Conservation (phyloP, 1,284 basidiomycete genomes). For the Papiliotrema terrestris region DNA sequence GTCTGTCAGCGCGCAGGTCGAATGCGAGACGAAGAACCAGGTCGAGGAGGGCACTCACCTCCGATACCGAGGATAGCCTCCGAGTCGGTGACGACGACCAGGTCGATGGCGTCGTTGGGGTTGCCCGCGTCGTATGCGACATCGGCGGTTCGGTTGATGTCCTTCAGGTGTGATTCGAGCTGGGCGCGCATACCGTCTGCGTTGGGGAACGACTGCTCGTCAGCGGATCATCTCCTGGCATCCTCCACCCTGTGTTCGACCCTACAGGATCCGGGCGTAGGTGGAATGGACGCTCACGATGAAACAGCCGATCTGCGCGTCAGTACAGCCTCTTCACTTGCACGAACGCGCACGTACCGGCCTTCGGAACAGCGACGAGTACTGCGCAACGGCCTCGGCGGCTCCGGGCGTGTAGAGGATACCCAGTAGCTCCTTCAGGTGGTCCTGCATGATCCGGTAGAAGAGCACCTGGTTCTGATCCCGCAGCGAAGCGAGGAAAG, state of each 20-base stretch:
- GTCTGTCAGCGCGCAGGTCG: not conserved
- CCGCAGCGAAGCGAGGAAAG: slow-evolving; percentile 53
- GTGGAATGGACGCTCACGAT: slow-evolving; percentile 22
- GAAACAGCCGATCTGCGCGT: slow-evolving; percentile 30
- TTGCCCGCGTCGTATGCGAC: slow-evolving; percentile 64
- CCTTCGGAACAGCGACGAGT: slow-evolving; percentile 74
- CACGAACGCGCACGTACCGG: slow-evolving; percentile 61
- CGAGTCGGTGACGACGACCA: slow-evolving; percentile 76
- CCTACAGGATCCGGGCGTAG: too few relatives aligned
- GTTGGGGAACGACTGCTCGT: slow-evolving; percentile 55
- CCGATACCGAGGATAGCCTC: slow-evolving; percentile 76
- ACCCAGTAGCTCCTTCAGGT: slow-evolving; percentile 69
- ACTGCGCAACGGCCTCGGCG: slow-evolving; percentile 59
- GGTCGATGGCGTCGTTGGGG: slow-evolving; percentile 58
- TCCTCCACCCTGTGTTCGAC: too few relatives aligned
- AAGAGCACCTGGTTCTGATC: slow-evolving; percentile 67
- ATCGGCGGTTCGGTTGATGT: slow-evolving; percentile 56
- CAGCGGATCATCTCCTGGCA: too few relatives aligned
- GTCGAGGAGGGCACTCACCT: slow-evolving; percentile 22
- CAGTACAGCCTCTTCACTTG: slow-evolving; percentile 44
- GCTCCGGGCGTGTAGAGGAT: slow-evolving; percentile 63
- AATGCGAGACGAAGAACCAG: not conserved
- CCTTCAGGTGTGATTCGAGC: slow-evolving; percentile 46
- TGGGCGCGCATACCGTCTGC: slow-evolving; percentile 62
- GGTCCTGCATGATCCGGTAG: slow-evolving; percentile 63